A percentile compares a stretch with the other conserved stretches of the same genome.
phyloP scores from a whole-genome alignment of 2,329 filamentous ascomycete species.

The Alternaria hordeiaustralica region DNA sequence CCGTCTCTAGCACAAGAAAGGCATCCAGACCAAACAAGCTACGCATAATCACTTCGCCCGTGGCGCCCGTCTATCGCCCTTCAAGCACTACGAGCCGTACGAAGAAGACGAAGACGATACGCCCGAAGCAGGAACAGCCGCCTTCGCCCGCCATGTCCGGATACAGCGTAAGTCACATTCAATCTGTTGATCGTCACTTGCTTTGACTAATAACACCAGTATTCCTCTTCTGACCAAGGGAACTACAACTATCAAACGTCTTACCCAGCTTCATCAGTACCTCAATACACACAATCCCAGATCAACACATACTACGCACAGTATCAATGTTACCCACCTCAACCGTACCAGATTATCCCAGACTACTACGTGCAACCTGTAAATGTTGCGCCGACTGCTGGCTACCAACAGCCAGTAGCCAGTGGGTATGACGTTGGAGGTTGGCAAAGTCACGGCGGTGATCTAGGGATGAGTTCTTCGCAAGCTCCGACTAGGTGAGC shows the following conservation, averaged over 20 bases:
- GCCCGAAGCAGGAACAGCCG: constrained; percentile 25
- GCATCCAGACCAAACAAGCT: constrained; percentile 13
- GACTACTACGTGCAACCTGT: constrained; percentile 29
- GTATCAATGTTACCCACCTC: constrained; percentile 39
- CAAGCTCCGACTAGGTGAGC: constrained; percentile 19
- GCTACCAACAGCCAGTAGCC: constrained; percentile 16
- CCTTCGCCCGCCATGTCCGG: constrained; percentile 33
- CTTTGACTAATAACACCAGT: constrained; percentile 15
- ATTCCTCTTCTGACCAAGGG: constrained; percentile 27
- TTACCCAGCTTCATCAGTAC: constrained; percentile 21
- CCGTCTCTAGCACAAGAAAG: constrained; percentile 5
- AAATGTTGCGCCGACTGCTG: constrained; percentile 6
- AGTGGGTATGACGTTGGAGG: constrained; percentile 16
- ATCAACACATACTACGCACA: constrained; percentile 39
- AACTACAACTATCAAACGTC: constrained; percentile 24
- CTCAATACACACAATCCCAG: constrained; percentile 43
- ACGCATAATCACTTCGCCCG: constrained; percentile 14
- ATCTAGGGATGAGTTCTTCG: neutral
- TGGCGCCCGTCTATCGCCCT: constrained; percentile 23
- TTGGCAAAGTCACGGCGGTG: constrained; percentile 17
- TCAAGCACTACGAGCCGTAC: constrained; percentile 11
- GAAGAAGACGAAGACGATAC: constrained; percentile 12
- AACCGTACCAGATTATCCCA: constrained; percentile 35
- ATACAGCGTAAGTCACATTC: constrained; percentile 24
- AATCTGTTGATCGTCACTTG: neutral